Evolutionary conservation across 169 alveolate species (phyloP), one percentile per base, ranked within the genome.

Genomic region (Blepharisma undulans): DNA sequence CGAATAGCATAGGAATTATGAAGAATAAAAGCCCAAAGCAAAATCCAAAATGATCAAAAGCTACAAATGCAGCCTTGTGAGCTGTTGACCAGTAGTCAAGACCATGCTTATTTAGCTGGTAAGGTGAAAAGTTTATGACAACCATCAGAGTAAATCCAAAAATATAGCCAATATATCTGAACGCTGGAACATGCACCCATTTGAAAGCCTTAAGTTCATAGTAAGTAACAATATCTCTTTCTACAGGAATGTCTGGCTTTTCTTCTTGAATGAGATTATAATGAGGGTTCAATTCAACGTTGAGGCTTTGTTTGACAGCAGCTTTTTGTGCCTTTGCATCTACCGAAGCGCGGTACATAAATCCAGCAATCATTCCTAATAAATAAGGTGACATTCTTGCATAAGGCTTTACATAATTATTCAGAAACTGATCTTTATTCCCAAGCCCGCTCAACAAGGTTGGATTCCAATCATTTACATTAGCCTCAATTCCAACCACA

Each of bases 1-100:
- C 87, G 10, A 79, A 79, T n/a, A 79, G 60, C 60, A 79, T n/a
- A 79, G 87, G 87, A n/a, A 79, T 29, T 21, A 79, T 25, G 10
- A 79, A 25, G 1, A 79, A 14, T 4, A 72, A 79, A 79, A 79
- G 34, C 14, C 87, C 87, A 30, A 79, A n/a, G 29, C 34, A 72
- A 79, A 30, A 79, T 7, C 48, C 87, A 30, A 79, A 29, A 33
- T n/a, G 66, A n/a, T 79, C 30, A 79, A 79, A 79, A 10, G 87
- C 14, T 19, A 79, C 14, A 33, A 25, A 79, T 7, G 33, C 33
- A 72, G 80, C 80, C 10, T 72, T 72, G 10, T 72, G 36, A 8
- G 29, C 6, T 10, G 36, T 29, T 4, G 80, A 25, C 80, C 80
- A 72, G 0, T 72, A 1, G 16, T 72, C 80, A 72, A 72, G 36